Base-by-base conservation (phyloP, 2,329 filamentous ascomycete species). In the Cryoendolithus antarcticus region DNA sequence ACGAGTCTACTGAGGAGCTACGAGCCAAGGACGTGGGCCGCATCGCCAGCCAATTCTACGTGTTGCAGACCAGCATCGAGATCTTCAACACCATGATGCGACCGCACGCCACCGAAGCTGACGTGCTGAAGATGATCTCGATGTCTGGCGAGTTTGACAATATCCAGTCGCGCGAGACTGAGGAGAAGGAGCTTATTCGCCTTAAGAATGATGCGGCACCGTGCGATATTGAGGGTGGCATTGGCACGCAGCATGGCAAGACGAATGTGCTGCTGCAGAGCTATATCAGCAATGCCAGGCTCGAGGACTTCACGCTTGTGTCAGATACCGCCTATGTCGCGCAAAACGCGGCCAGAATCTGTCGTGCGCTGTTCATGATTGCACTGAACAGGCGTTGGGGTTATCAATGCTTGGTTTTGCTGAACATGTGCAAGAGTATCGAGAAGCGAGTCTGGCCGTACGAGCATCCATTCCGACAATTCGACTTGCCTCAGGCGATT, bases 81-180 rank as follows among this genome's bases (percentile, higher is more conserved):
- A 83, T 96, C 32, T 98, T 98, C 74, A 98, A 96, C 61, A 76
- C 77, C 4, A 82, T 91, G 80, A 96, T 98, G 91, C 73, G 74
- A 38, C 80, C 86, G 1, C 75, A 78, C 19, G 80, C 86, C 7
- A 86, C 82, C 0, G 91, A 98, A 62, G 86, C 86, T 4, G 91
- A 98, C 55, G 80, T 95, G 34, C 67, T 98, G 39, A 84, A 82
- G 55, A 96, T 98, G 86, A 86, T 98, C 55, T 88, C 86, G 50
- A 86, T 91, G 82, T 94, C 88, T 58, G 86, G 88, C 48, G 91
- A 98, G 60, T 98, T 98, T 51, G 86, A 96, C 64, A 94, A 98
- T 49, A 84, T 98, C 32, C 88, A 95, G 56, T 86, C 83, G 4
- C 72, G 93, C 45, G 91, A 98, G 40, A 91, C 67, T 37, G 93